phyloP scores from a whole-genome alignment of 1,284 basidiomycete genomes.

The Cryptococcus neoformans region DNA sequence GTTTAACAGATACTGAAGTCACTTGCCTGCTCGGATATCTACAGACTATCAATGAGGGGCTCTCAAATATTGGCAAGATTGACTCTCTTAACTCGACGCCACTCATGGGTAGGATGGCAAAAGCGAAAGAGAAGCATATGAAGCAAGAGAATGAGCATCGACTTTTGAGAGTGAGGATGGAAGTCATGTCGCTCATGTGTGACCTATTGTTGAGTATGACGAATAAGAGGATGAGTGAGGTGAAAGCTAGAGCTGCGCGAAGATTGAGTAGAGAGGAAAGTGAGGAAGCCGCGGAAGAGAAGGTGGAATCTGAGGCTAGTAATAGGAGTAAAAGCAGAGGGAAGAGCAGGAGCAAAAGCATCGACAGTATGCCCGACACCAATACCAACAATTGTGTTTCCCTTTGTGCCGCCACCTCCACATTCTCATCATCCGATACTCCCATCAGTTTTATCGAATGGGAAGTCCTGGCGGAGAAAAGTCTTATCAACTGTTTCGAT shows the following conservation, averaged over 20 bases:
- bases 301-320: not conserved
- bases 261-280: not conserved
- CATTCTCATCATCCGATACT: not conserved
- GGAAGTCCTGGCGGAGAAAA: conserved; percentile 13
- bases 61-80: not conserved
- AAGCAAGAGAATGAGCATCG: conserved; percentile 10
- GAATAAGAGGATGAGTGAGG: conserved; percentile 16
- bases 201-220: conserved; percentile 29
- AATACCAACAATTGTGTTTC: not conserved
- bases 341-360: not conserved
- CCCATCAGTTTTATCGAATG: conserved; percentile 9
- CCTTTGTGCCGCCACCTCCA: not conserved
- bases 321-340: not conserved
- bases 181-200: conserved; percentile 18
- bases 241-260: conserved; percentile 19
- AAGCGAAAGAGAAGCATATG: conserved; percentile 8
- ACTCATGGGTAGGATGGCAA: not conserved
- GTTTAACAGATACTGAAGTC: not conserved
- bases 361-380: no score
- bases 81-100: not conserved
- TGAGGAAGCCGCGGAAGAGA: not conserved
- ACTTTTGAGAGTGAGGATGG: conserved; percentile 22
- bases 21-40: conserved; percentile 2
- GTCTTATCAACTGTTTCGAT: conserved; percentile 9
- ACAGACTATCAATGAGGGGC: not conserved